These are phyloP conservation scores for Vigna nakashimae DNA, from an alignment of 306 rosid genomes.

Conservation along the genomic window DNA sequence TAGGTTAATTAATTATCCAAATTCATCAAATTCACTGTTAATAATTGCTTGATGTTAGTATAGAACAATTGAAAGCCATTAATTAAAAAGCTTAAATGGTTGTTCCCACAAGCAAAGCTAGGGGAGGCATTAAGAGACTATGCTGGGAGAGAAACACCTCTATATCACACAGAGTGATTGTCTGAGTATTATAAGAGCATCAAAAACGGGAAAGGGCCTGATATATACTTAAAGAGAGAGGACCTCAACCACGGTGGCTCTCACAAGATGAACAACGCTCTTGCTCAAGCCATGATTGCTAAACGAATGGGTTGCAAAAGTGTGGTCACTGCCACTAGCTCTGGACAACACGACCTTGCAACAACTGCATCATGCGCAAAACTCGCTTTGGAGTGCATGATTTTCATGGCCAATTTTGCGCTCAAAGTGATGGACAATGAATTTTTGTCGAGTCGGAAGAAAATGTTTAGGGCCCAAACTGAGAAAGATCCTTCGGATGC, in stretches of 20 bases:
- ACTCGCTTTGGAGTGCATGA: constrained; percentile 58
- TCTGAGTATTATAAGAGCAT: constrained; percentile 60
- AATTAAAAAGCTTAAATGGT: not conserved
- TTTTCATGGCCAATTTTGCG: constrained; percentile 80
- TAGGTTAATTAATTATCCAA: constrained; percentile 49
- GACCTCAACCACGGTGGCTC: constrained; percentile 77
- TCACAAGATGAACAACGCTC: constrained; percentile 79
- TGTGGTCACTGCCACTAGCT: constrained; percentile 64
- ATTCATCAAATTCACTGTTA: no score
- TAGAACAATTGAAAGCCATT: not conserved
- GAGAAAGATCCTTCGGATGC: constrained; percentile 86
- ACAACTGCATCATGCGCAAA: constrained; percentile 75
- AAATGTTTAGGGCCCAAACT: constrained; percentile 89
- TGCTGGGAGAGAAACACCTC: constrained; percentile 75
- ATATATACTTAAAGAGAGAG: constrained; percentile 78
- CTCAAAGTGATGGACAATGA: constrained; percentile 95
- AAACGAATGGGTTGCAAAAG: constrained; percentile 57
- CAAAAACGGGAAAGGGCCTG: constrained; percentile 60
- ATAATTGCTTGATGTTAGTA: no score
- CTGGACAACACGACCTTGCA: constrained; percentile 80
- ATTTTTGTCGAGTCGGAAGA: constrained; percentile 79
- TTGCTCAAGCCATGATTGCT: constrained; percentile 78
- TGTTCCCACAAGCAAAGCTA: constrained; percentile 50
- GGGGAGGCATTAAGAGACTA: constrained; percentile 61
- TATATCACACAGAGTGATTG: constrained; percentile 64